Conservation (phyloP, 2,329 filamentous ascomycete species). For the Scolecobasidium constrictum region DNA sequence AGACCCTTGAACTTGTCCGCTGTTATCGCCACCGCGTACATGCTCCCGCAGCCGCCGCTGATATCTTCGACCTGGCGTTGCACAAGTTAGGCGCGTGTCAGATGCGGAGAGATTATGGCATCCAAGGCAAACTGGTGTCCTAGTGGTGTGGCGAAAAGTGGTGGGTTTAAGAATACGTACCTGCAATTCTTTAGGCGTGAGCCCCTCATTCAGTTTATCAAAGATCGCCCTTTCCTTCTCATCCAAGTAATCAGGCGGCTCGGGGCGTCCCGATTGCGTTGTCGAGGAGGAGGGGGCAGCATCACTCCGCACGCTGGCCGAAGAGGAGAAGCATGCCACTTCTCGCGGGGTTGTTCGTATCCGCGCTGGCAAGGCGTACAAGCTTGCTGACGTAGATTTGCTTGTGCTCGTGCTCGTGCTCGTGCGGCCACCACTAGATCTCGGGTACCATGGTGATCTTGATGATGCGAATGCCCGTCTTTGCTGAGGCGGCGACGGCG, state of each 20-base stretch:
- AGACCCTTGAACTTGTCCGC: conserved; percentile 60
- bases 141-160: neutral
- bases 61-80: conserved; percentile 68
- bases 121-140: neutral
- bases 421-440: too few species aligned
- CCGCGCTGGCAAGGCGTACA: too few species aligned
- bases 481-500: too few species aligned
- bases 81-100: conserved; percentile 2
- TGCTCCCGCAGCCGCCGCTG: conserved; percentile 73
- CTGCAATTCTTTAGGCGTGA: conserved; percentile 35
- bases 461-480: too few species aligned
- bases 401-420: too few species aligned
- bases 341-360: too few species aligned
- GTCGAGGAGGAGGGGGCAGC: neutral
- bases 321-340: too few species aligned
- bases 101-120: too few species aligned
- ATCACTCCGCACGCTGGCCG: too few species aligned
- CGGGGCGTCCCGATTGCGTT: conserved; percentile 4
- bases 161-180: conserved; percentile 19
- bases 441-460: too few species aligned
- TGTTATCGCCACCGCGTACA: conserved; percentile 75
- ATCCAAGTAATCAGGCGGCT: conserved; percentile 36
- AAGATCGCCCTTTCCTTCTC: conserved; percentile 37
- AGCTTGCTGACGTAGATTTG: too few species aligned
- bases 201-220: conserved; percentile 30